Evolutionary conservation across 441 rosid species (phyloP).

Genomic region (Hura crepitans): DNA sequence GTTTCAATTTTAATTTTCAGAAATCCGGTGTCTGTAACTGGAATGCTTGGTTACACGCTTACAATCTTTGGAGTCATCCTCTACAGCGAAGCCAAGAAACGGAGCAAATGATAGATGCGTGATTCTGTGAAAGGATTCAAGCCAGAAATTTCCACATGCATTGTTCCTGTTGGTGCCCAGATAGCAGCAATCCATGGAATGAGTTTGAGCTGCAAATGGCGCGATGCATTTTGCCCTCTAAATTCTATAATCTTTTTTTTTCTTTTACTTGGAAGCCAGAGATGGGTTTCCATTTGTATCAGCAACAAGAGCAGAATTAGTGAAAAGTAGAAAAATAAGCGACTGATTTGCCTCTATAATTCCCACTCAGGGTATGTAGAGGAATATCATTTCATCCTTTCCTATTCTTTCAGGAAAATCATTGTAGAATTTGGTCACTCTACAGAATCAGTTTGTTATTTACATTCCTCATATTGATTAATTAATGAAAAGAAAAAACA

Average conservation of each 20-base stretch:
- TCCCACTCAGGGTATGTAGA: constrained; percentile 35
- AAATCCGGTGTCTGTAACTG: constrained; percentile 50
- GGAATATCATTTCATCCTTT: constrained; percentile 29
- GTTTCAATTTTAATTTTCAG: constrained; percentile 45
- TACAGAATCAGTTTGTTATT: constrained; percentile 36
- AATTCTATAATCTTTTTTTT: constrained; percentile 23
- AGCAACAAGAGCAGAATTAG: constrained; percentile 42
- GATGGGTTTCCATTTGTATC: constrained; percentile 36
- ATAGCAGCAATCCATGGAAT: constrained; percentile 19
- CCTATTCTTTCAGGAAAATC: constrained; percentile 38
- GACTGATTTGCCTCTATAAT: constrained; percentile 30
- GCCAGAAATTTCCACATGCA: not conserved
- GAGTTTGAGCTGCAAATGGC: constrained; percentile 21
- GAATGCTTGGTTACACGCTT: constrained; percentile 47
- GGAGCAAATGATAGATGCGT: constrained; percentile 31
- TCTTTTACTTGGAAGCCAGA: constrained; percentile 27
- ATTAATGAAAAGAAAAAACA: constrained; percentile 30
- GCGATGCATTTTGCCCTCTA: constrained; percentile 28
- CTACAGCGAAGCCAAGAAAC: constrained; percentile 49
- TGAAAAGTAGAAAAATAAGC: constrained; percentile 33
- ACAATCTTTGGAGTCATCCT: constrained; percentile 45
- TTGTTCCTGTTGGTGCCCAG: constrained; percentile 17
- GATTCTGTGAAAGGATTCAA: not conserved
- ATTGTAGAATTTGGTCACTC: constrained; percentile 32
- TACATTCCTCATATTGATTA: constrained; percentile 44